Conservation (phyloP, 2,329 filamentous ascomycete species). For the Cytospora piceae region DNA sequence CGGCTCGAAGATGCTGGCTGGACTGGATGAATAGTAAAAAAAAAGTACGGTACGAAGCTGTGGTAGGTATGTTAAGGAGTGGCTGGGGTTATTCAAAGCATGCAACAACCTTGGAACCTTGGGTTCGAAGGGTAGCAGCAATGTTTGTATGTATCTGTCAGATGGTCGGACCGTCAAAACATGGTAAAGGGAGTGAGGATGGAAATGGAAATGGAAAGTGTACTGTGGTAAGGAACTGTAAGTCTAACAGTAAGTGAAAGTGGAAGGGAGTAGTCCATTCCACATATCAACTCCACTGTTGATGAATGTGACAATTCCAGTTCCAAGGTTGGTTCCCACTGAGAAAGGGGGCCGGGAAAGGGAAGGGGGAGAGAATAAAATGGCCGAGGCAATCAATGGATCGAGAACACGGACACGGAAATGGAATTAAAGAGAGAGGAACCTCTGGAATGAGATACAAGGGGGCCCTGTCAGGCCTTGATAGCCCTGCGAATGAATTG, state of each 20-base stretch:
- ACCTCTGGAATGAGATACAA: no score
- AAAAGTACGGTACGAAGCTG: not conserved
- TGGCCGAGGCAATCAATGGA: no score
- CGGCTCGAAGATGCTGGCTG: conserved; percentile 6
- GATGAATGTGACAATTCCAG: conserved; percentile 4
- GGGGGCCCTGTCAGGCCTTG: no score
- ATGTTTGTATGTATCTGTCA: not conserved
- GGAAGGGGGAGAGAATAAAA: not conserved
- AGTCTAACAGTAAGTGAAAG: conserved; percentile 5
- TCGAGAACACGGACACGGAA: no score
- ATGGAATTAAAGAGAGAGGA: no score
- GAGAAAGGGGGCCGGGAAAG: not conserved
- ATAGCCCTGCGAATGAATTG: no score
- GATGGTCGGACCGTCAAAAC: not conserved
- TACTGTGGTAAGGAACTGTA: not conserved
- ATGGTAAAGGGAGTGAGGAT: conserved; percentile 19
- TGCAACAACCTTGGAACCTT: not conserved
- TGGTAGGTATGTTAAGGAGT: not conserved
- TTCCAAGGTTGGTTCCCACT: not conserved
- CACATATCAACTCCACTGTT: not conserved
- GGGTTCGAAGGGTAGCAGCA: not conserved
- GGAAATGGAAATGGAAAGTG: conserved; percentile 1
- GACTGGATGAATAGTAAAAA: not conserved
- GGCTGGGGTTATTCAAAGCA: not conserved
- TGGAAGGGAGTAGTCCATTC: conserved; percentile 9